Evolutionary conservation across 2,329 filamentous ascomycete genomes (phyloP), one percentile per base, ranked within the genome.

Genomic region (Claviceps africana): DNA sequence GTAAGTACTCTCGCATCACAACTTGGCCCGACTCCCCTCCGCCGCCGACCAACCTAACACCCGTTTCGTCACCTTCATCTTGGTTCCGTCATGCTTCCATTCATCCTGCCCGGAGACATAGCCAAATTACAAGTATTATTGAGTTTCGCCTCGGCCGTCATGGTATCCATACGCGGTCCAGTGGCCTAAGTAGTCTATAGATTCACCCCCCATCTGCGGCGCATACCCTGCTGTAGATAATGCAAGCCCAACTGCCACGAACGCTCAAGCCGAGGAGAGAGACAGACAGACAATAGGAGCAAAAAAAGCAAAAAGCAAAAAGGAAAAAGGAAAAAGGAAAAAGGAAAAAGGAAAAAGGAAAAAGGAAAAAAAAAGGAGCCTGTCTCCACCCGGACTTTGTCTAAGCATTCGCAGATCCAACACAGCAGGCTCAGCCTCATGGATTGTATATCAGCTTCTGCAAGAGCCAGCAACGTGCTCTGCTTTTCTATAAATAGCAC

Each of bases 121-220:
- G 50, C 35, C 39, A 46, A 46, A 54, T 51, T 54, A 51, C 48
- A 37, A 33, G 33, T 21, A 54, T 51, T 54, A 51, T 51, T 19
- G 22, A 51, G 43, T 45, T 46, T 48, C 22, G 47, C 39, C 45
- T 40, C 37, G 42, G 40, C 48, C 22, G 45, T 31, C 25, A 25
- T 25, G 25, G 25, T 25, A 21, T 35, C 28, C 31, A 30, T 17
- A 30, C 46, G 45, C 45, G 48, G 37, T 30, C 51, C 39, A 35
- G 31, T 48, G 49, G 17, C 21, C 28, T 42, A 22, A 40, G 25
- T 47, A 46, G 28, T 48, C 45, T 46, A 51, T 48, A 40, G 28
- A 45, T 48, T 49, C 25, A 37, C 39, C 45, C 19, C 19, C 19
- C 17, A 39, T n/a, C 22, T 46, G 48, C 19, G 31, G 48, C 19